A percentile compares a stretch with the other conserved stretches of the same genome.
Conservation (phyloP, 1,284 basidiomycete species). For the Phylloboletellus chloephorus region DNA sequence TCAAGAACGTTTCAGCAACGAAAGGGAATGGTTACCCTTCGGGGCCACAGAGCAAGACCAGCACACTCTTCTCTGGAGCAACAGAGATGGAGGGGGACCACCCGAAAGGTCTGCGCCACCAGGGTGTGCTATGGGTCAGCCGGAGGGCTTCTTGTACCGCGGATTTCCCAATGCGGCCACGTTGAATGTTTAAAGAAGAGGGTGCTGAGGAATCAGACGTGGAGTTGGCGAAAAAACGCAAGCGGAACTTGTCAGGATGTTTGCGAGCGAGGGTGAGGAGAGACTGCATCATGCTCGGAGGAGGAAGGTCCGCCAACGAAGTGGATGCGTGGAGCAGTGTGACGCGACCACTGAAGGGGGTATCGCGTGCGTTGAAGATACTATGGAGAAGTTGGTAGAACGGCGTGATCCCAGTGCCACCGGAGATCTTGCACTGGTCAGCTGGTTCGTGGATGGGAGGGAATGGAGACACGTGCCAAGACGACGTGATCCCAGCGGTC, state of each 20-base stretch:
- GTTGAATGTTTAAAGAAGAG: constrained; percentile 14
- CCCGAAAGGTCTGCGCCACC: constrained; percentile 43
- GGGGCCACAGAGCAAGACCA: constrained; percentile 75
- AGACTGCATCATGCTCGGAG: constrained; percentile 48
- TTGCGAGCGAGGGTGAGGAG: constrained; percentile 43
- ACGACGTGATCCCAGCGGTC: constrained; percentile 70
- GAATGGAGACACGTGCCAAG: constrained; percentile 49
- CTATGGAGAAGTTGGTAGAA: constrained; percentile 65
- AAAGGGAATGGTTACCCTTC: constrained; percentile 53
- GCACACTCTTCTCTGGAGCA: constrained; percentile 35
- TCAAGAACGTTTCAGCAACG: constrained; percentile 2
- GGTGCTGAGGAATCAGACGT: constrained; percentile 30
- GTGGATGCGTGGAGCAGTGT: constrained; percentile 68
- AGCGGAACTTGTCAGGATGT: constrained; percentile 48
- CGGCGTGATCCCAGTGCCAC: constrained; percentile 78
- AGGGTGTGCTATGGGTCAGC: constrained; percentile 27
- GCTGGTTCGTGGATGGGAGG: background rate
- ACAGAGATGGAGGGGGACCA: constrained; percentile 19
- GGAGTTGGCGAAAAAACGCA: constrained; percentile 61
- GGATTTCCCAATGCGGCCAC: constrained; percentile 49
- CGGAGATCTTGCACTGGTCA: constrained; percentile 57
- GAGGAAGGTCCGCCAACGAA: constrained; percentile 59
- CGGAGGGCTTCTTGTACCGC: constrained; percentile 42
- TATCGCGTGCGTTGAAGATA: constrained; percentile 31
- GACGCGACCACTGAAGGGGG: constrained; percentile 45